Percentiles rank a stretch among this genome's conserved stretches.
phyloP scores from a whole-genome alignment of 257 asterid genomes.

The Fraxinus quadrangulata region DNA sequence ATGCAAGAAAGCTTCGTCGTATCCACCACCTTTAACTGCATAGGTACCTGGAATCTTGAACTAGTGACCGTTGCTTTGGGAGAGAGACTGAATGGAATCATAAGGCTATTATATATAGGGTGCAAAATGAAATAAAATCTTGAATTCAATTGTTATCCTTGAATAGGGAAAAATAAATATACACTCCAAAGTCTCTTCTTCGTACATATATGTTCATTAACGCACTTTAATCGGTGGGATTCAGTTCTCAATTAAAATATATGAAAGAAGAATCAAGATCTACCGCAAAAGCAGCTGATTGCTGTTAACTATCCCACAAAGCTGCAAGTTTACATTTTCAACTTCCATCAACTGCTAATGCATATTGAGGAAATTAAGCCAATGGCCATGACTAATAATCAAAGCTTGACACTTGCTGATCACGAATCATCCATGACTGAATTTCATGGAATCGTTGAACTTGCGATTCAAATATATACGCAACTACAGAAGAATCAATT shows the following conservation, averaged over 20 bases:
- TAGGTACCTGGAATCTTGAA: slow-evolving; percentile 32
- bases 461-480: not conserved
- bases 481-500: not conserved
- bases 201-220: not conserved
- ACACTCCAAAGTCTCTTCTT: not conserved
- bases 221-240: not conserved
- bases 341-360: no score
- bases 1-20: slow-evolving; percentile 13
- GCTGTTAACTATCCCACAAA: not conserved
- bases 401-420: not conserved
- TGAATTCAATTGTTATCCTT: not conserved
- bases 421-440: slow-evolving; percentile 17
- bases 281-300: slow-evolving; percentile 15
- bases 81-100: slow-evolving; percentile 18
- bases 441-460: not conserved
- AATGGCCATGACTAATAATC: no score
- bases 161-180: not conserved
- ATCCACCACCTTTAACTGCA: slow-evolving; percentile 16
- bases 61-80: slow-evolving; percentile 43
- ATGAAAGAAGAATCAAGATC: slow-evolving; percentile 17
- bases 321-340: not conserved
- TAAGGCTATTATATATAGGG: slow-evolving; percentile 12
- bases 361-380: no score
- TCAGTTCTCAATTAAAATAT: not conserved
- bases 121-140: slow-evolving; percentile 8